Evolutionary conservation across 306 rosid genomes (phyloP).

Genomic region (Leucaena leucocephala): DNA sequence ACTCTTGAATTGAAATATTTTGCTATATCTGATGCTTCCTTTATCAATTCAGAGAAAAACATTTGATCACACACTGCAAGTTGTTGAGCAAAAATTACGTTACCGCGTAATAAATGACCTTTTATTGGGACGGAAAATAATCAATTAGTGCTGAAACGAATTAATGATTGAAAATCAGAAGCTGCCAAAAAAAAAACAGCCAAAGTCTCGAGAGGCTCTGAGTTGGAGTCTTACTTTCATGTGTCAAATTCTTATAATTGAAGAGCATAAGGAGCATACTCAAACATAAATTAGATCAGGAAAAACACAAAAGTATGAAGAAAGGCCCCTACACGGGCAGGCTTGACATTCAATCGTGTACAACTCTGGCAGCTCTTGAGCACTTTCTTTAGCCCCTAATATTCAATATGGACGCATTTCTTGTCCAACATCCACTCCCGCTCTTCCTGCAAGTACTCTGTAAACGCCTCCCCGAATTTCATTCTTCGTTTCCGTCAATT

Average conservation of each 20-base stretch:
- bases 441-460: slow-evolving; percentile 72
- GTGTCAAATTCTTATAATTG: slow-evolving; percentile 9
- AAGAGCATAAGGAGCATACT: slow-evolving; percentile 2
- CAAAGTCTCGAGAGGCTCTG: neutral
- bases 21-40: slow-evolving; percentile 75
- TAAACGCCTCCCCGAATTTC: slow-evolving; percentile 79
- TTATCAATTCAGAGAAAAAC: slow-evolving; percentile 82
- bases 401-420: slow-evolving; percentile 73
- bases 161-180: neutral
- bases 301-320: neutral
- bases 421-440: slow-evolving; percentile 50
- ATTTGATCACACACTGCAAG: slow-evolving; percentile 70
- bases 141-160: neutral
- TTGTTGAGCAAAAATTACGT: slow-evolving; percentile 21
- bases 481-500: slow-evolving; percentile 28
- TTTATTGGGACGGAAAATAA: neutral
- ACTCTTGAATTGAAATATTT: slow-evolving; percentile 78
- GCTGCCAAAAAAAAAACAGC: neutral
- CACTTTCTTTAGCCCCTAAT: slow-evolving; percentile 75
- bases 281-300: neutral
- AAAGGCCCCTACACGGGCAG: slow-evolving; percentile 58
- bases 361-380: slow-evolving; percentile 67
- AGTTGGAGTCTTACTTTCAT: neutral
- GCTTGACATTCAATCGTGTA: slow-evolving; percentile 58
- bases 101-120: neutral